Evolutionary conservation across 352 stramenopile genomes (phyloP), one percentile per base, ranked within the genome.

Genomic region (Phytophthora europaea): DNA sequence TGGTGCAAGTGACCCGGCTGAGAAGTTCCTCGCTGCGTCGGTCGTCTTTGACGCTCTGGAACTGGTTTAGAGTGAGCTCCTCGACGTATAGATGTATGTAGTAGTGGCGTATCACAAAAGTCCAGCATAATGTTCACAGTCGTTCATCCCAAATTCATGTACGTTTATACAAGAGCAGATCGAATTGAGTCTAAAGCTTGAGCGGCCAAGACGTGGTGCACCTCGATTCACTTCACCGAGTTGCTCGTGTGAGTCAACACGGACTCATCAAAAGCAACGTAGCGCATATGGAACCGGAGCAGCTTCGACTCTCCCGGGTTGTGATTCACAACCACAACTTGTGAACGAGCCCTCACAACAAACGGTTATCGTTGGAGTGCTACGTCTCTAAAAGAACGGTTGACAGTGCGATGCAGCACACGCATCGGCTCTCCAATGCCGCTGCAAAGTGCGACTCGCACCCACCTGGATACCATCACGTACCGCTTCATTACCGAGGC

Each of bases 21-120:
- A 89, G 71, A 75, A 73, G 50, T 89, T 85, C 62, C 61, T 89
- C 15, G 63, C 76, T 64, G 73, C 82, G 13, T 77, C 73, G 12
- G 76, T 89, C 10, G 78, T 89, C 1, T 89, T 85, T 61, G 82
- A 89, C 23, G 82, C 82, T 20, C 70, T 89, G 2, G 77, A 87
- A 58, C 65, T 85, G 13, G 72, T 65, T 13, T 86, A 73, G 48
- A 61, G 50, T n/a, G 23, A 23, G 45, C 12, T 52, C 40, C 4
- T 48, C 40, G 40, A 9, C 7, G 6, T n/a, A 1, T 48, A 48
- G 40, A 48, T 48, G 13, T 15, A n/a, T 48, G 40, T 48, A 48
- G 34, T 40, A 10, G 6, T 7, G 34, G 34, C 34, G 34, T 40
- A 40, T 7, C 9, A 40, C 36, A 16, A 43, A 16, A 43, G 36